Percentiles rank a stretch among this genome's conserved stretches.
Conservation (phyloP, 2,329 filamentous ascomycete genomes). For the Pestalotiopsis fici region DNA sequence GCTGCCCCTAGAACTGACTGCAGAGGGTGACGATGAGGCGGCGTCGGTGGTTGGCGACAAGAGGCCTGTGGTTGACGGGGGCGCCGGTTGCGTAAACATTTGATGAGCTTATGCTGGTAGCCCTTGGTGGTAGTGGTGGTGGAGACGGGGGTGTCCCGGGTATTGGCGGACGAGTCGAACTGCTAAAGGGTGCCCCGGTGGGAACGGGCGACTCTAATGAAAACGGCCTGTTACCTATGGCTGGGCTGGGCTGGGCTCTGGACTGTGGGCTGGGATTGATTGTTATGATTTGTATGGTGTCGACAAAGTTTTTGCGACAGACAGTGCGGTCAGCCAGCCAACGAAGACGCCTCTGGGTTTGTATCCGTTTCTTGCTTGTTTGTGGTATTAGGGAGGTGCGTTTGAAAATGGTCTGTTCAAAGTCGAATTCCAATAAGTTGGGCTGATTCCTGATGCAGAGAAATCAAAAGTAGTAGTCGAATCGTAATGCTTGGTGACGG, state of each 20-base stretch:
- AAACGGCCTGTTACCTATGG: background rate
- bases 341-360: background rate
- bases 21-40: conserved; percentile 17
- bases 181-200: background rate
- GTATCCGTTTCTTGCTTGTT: no score
- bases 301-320: background rate
- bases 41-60: conserved; percentile 27
- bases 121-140: background rate
- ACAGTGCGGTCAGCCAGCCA: background rate
- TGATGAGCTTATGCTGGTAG: conserved; percentile 8
- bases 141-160: conserved; percentile 1
- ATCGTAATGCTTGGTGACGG: no score
- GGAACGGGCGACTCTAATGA: background rate
- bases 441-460: no score
- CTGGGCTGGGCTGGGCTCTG: background rate
- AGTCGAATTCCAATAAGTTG: no score
- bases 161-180: background rate
- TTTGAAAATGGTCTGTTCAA: no score
- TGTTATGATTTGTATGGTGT: background rate
- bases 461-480: no score
- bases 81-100: conserved; percentile 30
- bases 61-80: conserved; percentile 25
- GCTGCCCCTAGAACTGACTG: conserved; percentile 21
- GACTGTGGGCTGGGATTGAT: background rate
- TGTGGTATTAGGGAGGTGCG: no score